phyloP scores from a whole-genome alignment of 805 yeast species.

The Komagataella ulmi region DNA sequence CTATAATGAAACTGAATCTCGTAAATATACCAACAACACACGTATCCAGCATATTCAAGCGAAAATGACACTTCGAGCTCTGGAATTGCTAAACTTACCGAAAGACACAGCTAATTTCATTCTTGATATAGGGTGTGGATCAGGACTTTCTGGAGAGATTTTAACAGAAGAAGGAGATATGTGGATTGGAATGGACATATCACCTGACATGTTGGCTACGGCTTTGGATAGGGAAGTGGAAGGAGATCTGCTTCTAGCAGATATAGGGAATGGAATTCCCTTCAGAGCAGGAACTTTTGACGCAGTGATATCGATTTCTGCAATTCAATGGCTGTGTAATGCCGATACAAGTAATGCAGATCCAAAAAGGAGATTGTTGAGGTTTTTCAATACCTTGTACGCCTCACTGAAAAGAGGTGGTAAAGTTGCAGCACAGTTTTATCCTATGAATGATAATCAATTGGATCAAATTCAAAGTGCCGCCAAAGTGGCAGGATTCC shows the following conservation, averaged over 20 bases:
- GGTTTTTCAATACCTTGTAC: slow-evolving; percentile 81
- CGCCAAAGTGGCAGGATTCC: slow-evolving; percentile 91
- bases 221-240: slow-evolving; percentile 87
- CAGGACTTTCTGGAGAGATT: slow-evolving; percentile 92
- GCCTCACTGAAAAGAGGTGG: slow-evolving; percentile 88
- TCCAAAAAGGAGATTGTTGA: slow-evolving; percentile 67
- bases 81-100: slow-evolving; percentile 73
- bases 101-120: slow-evolving; percentile 49
- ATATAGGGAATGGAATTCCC: slow-evolving; percentile 90
- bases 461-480: slow-evolving; percentile 64
- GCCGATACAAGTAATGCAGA: slow-evolving; percentile 78
- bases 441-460: slow-evolving; percentile 84
- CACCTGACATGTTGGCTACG: slow-evolving; percentile 91
- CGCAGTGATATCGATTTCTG: slow-evolving; percentile 90
- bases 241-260: slow-evolving; percentile 85
- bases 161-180: slow-evolving; percentile 84
- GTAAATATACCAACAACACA: slow-evolving; percentile 81
- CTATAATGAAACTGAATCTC: slow-evolving; percentile 82
- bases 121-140: slow-evolving; percentile 93
- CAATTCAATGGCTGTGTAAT: slow-evolving; percentile 96
- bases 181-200: slow-evolving; percentile 95
- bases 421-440: slow-evolving; percentile 93
- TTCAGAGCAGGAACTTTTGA: slow-evolving; percentile 94
- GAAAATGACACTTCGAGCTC: slow-evolving; percentile 88
- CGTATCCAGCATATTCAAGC: slow-evolving; percentile 99